Percentiles rank a stretch among this genome's conserved stretches.
Evolutionary conservation across 2,329 filamentous ascomycete species (phyloP).

Genomic region (Fusarium proliferatum): DNA sequence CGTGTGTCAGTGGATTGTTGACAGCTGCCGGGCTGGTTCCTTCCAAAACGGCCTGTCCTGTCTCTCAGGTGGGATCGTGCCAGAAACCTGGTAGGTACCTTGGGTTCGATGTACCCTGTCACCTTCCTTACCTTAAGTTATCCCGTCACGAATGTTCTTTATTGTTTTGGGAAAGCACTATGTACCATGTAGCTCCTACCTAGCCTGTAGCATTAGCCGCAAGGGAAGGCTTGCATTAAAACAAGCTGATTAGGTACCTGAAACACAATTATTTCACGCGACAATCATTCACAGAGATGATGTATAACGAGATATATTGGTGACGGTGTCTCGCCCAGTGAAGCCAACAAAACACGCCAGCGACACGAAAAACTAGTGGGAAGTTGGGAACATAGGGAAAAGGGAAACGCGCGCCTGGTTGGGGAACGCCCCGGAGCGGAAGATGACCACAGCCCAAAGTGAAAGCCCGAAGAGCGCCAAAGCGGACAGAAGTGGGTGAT

Average conservation of each 20-base stretch:
- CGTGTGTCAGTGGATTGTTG: slow-evolving; percentile 41
- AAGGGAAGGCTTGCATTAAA: background rate
- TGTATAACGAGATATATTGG: slow-evolving; percentile 8
- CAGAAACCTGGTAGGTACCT: slow-evolving; percentile 37
- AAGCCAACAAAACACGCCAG: slow-evolving; percentile 13
- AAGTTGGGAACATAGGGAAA: slow-evolving; percentile 19
- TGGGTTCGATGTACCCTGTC: slow-evolving; percentile 26
- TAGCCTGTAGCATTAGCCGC: background rate
- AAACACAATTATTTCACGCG: background rate
- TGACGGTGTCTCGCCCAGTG: background rate
- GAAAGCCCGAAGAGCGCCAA: slow-evolving; percentile 40
- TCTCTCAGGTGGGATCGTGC: slow-evolving; percentile 42
- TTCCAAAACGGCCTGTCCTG: slow-evolving; percentile 41
- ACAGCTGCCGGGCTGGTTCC: slow-evolving; percentile 44
- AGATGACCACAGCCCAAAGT: slow-evolving; percentile 32
- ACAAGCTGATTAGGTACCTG: background rate
- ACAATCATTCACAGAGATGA: background rate
- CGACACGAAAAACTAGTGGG: slow-evolving; percentile 18
- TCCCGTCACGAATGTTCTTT: background rate
- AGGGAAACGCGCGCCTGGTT: slow-evolving; percentile 38
- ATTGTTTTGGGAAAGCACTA: background rate
- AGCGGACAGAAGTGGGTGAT: slow-evolving; percentile 42
- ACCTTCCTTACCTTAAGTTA: background rate
- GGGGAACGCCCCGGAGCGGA: slow-evolving; percentile 23
- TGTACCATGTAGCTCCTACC: background rate